Evolutionary conservation across 148 eudicot genomes (phyloP).

Genomic region (Agrostemma githago): DNA sequence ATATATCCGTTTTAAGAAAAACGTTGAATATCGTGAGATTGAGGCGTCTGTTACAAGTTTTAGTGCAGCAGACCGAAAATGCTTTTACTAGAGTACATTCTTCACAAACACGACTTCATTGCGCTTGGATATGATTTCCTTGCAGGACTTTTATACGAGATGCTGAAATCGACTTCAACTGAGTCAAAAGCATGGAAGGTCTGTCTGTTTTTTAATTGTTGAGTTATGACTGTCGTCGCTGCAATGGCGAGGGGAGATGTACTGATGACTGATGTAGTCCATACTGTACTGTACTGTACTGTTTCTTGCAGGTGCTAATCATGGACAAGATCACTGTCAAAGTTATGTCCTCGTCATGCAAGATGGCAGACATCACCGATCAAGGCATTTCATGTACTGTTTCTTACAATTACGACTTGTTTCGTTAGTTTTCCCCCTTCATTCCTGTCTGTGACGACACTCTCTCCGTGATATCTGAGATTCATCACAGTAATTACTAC

Average conservation of each 20-base stretch:
- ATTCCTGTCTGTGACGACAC: background rate
- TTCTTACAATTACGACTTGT: background rate
- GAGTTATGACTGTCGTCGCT: constrained; percentile 1
- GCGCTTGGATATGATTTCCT: background rate
- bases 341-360: constrained; percentile 95
- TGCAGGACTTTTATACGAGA: constrained; percentile 74
- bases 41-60: too few relatives aligned
- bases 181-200: constrained; percentile 91
- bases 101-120: background rate
- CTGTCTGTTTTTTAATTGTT: constrained; percentile 33
- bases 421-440: too few relatives aligned
- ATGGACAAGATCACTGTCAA: constrained; percentile 97
- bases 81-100: too few relatives aligned
- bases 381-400: constrained; percentile 92
- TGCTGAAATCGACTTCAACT: constrained; percentile 59
- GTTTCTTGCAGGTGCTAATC: constrained; percentile 66
- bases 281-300: background rate
- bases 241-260: background rate
- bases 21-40: too few relatives aligned
- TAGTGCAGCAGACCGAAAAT: too few relatives aligned
- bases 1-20: too few relatives aligned
- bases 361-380: constrained; percentile 98
- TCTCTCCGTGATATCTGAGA: background rate
- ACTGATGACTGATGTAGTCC: background rate
- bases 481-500: background rate